Percentiles rank a stretch among this genome's conserved stretches.
Conservation (phyloP, 1,284 basidiomycete genomes). For the Marasmius fiardii region DNA sequence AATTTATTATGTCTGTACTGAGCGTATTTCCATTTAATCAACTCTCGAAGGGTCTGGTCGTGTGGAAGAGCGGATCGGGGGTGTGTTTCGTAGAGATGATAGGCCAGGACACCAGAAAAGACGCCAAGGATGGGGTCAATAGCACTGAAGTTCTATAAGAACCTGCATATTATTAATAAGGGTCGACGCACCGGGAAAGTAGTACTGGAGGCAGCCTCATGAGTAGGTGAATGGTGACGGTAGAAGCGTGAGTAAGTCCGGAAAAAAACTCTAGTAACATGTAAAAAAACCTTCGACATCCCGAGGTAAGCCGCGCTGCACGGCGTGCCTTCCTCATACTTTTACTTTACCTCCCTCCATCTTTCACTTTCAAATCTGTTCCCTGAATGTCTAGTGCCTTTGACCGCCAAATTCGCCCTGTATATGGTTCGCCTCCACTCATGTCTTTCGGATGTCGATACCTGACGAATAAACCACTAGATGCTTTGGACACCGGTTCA, state of each 20-base stretch:
- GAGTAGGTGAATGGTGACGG: background rate
- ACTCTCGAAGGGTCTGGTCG: constrained; percentile 60
- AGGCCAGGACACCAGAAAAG: constrained; percentile 82
- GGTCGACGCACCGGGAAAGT: constrained; percentile 47
- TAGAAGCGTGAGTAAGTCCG: background rate
- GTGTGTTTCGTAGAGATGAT: constrained; percentile 81
- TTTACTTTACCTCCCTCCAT: constrained; percentile 16
- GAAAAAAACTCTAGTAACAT: too few relatives aligned
- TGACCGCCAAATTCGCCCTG: constrained; percentile 76
- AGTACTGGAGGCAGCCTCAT: constrained; percentile 29
- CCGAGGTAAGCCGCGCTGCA: background rate
- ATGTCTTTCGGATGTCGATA: constrained; percentile 7
- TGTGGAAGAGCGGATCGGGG: constrained; percentile 70
- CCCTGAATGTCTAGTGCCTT: constrained; percentile 50
- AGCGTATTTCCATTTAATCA: constrained; percentile 57
- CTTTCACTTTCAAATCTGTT: constrained; percentile 9
- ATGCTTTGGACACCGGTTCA: constrained; percentile 81
- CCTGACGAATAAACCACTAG: constrained; percentile 33
- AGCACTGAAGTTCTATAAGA: constrained; percentile 32
- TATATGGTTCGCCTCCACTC: constrained; percentile 54
- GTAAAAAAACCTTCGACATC: background rate
- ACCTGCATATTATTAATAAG: constrained; percentile 5
- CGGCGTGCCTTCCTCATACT: constrained; percentile 1
- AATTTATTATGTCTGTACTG: constrained; percentile 2
- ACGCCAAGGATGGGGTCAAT: constrained; percentile 77